Evolutionary conservation across 2,329 filamentous ascomycete species (phyloP).

Genomic region (Neonectria sp.): DNA sequence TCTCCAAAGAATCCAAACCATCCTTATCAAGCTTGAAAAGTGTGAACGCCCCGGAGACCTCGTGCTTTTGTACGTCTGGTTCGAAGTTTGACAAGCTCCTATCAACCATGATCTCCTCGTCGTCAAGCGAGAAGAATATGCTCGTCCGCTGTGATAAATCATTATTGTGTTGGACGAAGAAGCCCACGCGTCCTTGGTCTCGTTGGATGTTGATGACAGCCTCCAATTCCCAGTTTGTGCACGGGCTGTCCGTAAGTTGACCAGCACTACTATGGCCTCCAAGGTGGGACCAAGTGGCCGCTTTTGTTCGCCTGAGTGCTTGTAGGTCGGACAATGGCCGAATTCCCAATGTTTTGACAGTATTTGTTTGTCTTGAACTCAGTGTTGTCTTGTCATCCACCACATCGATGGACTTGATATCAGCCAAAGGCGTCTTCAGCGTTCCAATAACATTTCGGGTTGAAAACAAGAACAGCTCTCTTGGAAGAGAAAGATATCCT

Average conservation of each 20-base stretch:
- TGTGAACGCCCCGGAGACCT: constrained; percentile 60
- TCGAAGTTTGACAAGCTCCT: constrained; percentile 52
- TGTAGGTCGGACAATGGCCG: constrained; percentile 45
- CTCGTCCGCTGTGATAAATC: constrained; percentile 53
- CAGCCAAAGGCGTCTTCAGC: constrained; percentile 52
- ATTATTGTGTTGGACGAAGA: constrained; percentile 45
- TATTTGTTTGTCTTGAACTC: constrained; percentile 45
- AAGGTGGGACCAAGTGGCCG: constrained; percentile 32
- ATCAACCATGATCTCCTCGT: constrained; percentile 59
- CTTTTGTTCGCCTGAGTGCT: constrained; percentile 36
- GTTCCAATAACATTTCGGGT: constrained; percentile 55
- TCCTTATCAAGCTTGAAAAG: constrained; percentile 53
- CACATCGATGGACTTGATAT: constrained; percentile 59
- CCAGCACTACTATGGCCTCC: not conserved
- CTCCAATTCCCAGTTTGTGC: constrained; percentile 45
- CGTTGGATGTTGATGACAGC: constrained; percentile 39
- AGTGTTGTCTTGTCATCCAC: not conserved
- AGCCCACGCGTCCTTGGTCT: constrained; percentile 30
- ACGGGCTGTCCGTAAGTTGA: constrained; percentile 9
- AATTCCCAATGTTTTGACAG: constrained; percentile 60
- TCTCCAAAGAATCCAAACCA: constrained; percentile 37
- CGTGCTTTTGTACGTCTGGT: constrained; percentile 52
- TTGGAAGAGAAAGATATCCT: constrained; percentile 62
- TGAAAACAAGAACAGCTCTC: constrained; percentile 59
- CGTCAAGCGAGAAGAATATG: constrained; percentile 55